Conservation (phyloP, 2,329 filamentous ascomycete genomes). For the Coniochaeta sp. region DNA sequence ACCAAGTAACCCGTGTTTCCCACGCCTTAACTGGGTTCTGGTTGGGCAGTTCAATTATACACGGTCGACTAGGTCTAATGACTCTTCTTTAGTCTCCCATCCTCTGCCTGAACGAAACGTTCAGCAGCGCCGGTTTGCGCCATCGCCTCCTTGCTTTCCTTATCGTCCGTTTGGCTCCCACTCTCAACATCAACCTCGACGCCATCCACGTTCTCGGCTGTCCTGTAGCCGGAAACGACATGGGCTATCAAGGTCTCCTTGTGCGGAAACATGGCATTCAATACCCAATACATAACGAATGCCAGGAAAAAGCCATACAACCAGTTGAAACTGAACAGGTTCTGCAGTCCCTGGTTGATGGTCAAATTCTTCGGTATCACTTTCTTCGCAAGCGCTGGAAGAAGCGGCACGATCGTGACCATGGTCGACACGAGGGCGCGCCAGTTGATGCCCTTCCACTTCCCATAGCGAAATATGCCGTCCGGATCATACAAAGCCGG, state of each 20-base stretch:
- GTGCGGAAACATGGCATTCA: constrained; percentile 8
- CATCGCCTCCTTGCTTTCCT: neutral
- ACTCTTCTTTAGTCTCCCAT: no score
- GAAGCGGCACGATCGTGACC: constrained; percentile 7
- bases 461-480: constrained; percentile 24
- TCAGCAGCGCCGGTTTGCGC: no score
- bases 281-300: constrained; percentile 4
- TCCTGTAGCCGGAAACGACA: neutral
- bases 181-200: neutral
- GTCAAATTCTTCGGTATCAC: constrained; percentile 5
- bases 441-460: constrained; percentile 16
- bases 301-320: constrained; percentile 11
- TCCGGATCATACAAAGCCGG: constrained; percentile 27
- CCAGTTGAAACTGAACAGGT: constrained; percentile 18
- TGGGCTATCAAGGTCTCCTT: constrained; percentile 3
- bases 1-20: no score
- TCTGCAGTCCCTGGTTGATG: constrained; percentile 10
- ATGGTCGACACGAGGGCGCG: constrained; percentile 5
- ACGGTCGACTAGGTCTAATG: no score
- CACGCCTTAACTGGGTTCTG: no score
- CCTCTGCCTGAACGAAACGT: no score
- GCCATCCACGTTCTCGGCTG: neutral
- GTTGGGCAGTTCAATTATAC: no score
- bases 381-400: constrained; percentile 8
- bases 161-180: neutral